phyloP scores from a whole-genome alignment of 495 filamentous ascomycete genomes.

The Apiosordaria backusii region DNA sequence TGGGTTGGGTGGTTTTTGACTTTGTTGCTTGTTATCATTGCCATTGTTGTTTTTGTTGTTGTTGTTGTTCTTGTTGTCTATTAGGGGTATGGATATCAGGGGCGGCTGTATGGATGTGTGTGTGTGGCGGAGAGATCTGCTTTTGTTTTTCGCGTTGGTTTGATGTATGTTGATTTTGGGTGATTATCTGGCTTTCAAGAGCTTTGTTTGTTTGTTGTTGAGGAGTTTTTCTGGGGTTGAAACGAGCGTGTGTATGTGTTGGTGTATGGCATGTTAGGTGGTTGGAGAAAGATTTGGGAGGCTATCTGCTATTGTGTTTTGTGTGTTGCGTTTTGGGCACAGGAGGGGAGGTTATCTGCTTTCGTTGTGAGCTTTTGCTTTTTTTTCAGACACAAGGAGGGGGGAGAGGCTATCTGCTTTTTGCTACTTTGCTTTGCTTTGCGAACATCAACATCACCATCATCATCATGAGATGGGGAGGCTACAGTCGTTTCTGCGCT shows the following conservation, averaged over 20 bases:
- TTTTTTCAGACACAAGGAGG: background rate
- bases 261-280: too few species aligned
- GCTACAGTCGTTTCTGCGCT: background rate
- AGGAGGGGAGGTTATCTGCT: constrained; percentile 1
- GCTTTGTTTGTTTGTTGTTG: background rate
- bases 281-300: background rate
- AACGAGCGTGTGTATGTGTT: background rate
- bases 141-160: background rate
- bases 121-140: background rate
- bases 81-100: background rate
- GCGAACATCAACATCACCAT: background rate
- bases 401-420: background rate
- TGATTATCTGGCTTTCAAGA: background rate
- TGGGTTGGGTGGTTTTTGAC: too few species aligned
- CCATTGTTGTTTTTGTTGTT: background rate
- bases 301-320: background rate
- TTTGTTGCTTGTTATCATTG: background rate
- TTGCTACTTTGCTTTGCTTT: too few species aligned
- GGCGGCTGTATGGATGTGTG: background rate
- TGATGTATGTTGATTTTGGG: background rate
- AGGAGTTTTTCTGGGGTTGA: background rate
- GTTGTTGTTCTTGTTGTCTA: too few species aligned
- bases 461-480: background rate
- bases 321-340: background rate
- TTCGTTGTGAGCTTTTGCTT: background rate